Conservation (phyloP, 495 filamentous ascomycete genomes). For the Symbiotaphrina buchneri region DNA sequence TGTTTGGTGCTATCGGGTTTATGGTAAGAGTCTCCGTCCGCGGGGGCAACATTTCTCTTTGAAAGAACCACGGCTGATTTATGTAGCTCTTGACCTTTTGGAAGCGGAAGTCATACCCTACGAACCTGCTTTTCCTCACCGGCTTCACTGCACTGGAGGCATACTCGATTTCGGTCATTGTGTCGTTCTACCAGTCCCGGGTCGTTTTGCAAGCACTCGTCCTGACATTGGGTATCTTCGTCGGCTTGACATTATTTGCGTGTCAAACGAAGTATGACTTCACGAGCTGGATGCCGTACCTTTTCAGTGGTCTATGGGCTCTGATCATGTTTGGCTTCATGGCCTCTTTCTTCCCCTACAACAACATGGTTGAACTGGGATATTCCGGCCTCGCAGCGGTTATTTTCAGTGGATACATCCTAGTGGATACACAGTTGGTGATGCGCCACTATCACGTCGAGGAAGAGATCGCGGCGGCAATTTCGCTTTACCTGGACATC, state of each 20-base stretch:
- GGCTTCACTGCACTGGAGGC: constrained; percentile 85
- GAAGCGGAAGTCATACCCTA: constrained; percentile 94
- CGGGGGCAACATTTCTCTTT: neutral
- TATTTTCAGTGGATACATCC: constrained; percentile 81
- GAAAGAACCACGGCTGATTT: neutral
- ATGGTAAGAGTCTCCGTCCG: constrained; percentile 17
- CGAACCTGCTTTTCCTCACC: constrained; percentile 79
- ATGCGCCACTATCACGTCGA: constrained; percentile 93
- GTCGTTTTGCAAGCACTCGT: constrained; percentile 82
- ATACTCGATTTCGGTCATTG: constrained; percentile 79
- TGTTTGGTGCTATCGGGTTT: constrained; percentile 61
- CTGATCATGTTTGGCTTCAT: constrained; percentile 85
- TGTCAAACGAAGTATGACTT: constrained; percentile 99
- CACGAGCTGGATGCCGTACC: constrained; percentile 84
- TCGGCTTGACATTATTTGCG: constrained; percentile 80
- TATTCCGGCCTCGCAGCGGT: constrained; percentile 65
- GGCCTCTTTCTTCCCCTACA: constrained; percentile 60
- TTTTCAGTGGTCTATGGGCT: constrained; percentile 78
- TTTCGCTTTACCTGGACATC: constrained; percentile 87
- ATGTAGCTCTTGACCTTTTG: constrained; percentile 59
- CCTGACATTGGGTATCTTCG: constrained; percentile 81
- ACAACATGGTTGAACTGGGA: constrained; percentile 53
- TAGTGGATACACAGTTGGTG: constrained; percentile 89
- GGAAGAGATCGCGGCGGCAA: constrained; percentile 94
- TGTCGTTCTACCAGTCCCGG: constrained; percentile 57